Conservation (phyloP, 2,329 filamentous ascomycete genomes). For the Trichophyton simii region DNA sequence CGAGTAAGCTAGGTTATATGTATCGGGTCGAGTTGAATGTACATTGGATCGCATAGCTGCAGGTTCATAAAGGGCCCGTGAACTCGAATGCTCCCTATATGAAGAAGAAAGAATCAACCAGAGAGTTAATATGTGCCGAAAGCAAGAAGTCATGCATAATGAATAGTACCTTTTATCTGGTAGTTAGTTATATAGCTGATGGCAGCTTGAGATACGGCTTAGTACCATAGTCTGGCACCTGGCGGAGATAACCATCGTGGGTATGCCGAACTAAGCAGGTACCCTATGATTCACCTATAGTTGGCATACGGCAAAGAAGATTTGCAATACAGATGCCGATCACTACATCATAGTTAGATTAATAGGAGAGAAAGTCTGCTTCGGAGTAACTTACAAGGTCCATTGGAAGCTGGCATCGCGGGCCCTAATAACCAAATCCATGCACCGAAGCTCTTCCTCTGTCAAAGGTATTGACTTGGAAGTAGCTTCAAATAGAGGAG, state of each 20-base stretch:
- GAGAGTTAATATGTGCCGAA: no score
- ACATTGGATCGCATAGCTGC: no score
- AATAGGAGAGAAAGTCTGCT: not conserved
- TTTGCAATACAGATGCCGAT: not conserved
- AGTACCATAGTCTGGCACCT: no score
- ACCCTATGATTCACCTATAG: not conserved
- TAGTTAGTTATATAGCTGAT: no score
- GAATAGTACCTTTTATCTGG: no score
- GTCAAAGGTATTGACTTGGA: conserved; percentile 12
- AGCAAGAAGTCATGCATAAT: no score
- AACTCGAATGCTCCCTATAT: no score
- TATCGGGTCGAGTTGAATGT: no score
- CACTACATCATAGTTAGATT: not conserved
- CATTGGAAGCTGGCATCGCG: conserved; percentile 5
- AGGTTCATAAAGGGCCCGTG: no score
- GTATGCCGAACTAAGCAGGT: not conserved
- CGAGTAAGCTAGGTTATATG: not conserved
- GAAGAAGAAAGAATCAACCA: no score
- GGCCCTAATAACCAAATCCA: conserved; percentile 12
- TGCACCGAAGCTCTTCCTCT: conserved; percentile 16
- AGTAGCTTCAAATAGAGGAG: conserved; percentile 10
- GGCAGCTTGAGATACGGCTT: no score
- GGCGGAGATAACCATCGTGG: no score
- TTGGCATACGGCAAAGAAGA: not conserved
- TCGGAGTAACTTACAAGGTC: not conserved